These are phyloP conservation scores for Metschnikowia santaceciliae DNA, from an alignment of 805 yeast species.

Conservation along the genomic window DNA sequence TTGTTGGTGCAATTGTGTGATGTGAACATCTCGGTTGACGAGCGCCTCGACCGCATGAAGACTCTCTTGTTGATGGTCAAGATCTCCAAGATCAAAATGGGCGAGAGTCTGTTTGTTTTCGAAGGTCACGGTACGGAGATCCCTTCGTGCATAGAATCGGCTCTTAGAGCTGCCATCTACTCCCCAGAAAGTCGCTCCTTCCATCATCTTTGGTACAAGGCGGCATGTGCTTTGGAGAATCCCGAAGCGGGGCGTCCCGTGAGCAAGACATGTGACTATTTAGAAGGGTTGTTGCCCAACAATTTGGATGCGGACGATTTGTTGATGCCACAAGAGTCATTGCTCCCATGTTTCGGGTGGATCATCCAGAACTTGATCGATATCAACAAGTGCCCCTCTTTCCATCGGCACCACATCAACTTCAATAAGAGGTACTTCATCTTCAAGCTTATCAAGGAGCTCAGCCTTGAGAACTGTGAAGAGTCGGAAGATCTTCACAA, in stretches of 20 bases:
- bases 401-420: slow-evolving; percentile 65
- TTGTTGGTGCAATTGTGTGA: slow-evolving; percentile 65
- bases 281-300: slow-evolving; percentile 30
- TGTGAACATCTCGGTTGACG: slow-evolving; percentile 49
- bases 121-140: slow-evolving; percentile 38
- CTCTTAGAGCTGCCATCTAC: slow-evolving; percentile 66
- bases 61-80: slow-evolving; percentile 63
- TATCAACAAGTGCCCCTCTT: slow-evolving; percentile 61
- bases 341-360: slow-evolving; percentile 93
- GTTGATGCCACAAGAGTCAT: slow-evolving; percentile 36
- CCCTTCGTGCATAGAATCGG: slow-evolving; percentile 84
- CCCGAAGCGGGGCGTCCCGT: slow-evolving; percentile 7
- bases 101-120: slow-evolving; percentile 36
- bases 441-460: slow-evolving; percentile 36
- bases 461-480: slow-evolving; percentile 35
- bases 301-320: slow-evolving; percentile 25
- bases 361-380: slow-evolving; percentile 74
- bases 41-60: slow-evolving; percentile 65
- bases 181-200: slow-evolving; percentile 77
- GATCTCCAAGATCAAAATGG: slow-evolving; percentile 65
- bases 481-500: slow-evolving; percentile 20
- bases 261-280: slow-evolving; percentile 21
- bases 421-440: slow-evolving; percentile 65
- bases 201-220: slow-evolving; percentile 64
- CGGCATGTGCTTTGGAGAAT: slow-evolving; percentile 34